Percentiles rank a stretch among this genome's conserved stretches.
phyloP scores from a whole-genome alignment of 1,284 basidiomycete genomes.

The Boletus mariae region DNA sequence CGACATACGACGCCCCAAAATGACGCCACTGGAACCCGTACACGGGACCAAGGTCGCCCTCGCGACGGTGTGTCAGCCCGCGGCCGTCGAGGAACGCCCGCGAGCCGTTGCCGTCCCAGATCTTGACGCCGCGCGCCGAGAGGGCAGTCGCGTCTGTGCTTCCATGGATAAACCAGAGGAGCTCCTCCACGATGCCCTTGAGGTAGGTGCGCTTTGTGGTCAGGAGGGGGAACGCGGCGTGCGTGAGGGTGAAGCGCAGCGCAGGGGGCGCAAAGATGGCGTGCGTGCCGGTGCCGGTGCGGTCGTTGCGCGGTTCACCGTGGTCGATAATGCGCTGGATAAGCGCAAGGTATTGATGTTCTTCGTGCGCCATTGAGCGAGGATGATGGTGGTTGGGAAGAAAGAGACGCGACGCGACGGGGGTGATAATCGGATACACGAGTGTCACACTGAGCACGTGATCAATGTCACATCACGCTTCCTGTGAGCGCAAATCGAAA shows the following conservation, averaged over 20 bases:
- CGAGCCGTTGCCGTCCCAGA: slow-evolving; percentile 97
- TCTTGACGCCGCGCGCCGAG: slow-evolving; percentile 84
- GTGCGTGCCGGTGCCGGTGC: slow-evolving; percentile 90
- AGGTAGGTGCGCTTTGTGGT: slow-evolving; percentile 96
- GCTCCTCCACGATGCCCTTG: slow-evolving; percentile 89
- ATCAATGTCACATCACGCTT: slow-evolving; percentile 16
- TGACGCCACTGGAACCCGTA: slow-evolving; percentile 99
- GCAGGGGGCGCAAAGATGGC: slow-evolving; percentile 87
- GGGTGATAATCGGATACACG: not conserved
- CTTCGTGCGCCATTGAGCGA: slow-evolving; percentile 53
- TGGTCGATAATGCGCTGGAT: slow-evolving; percentile 71
- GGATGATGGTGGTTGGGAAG: slow-evolving; percentile 3
- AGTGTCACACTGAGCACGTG: slow-evolving; percentile 9
- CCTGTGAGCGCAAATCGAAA: too few species aligned
- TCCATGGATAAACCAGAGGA: slow-evolving; percentile 93
- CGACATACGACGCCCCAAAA: slow-evolving; percentile 88
- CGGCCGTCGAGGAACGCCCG: slow-evolving; percentile 83
- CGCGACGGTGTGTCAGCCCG: slow-evolving; percentile 79
- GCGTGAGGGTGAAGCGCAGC: slow-evolving; percentile 80
- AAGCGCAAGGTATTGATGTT: slow-evolving; percentile 82
- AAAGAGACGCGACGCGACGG: slow-evolving; percentile 1
- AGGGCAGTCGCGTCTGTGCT: slow-evolving; percentile 81
- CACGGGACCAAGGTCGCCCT: slow-evolving; percentile 94
- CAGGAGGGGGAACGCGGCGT: slow-evolving; percentile 78
- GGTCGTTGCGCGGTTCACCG: slow-evolving; percentile 79